These are phyloP conservation scores for Camellia sinensis DNA, from an alignment of 148 eudicot genomes.

Conservation along the genomic window DNA sequence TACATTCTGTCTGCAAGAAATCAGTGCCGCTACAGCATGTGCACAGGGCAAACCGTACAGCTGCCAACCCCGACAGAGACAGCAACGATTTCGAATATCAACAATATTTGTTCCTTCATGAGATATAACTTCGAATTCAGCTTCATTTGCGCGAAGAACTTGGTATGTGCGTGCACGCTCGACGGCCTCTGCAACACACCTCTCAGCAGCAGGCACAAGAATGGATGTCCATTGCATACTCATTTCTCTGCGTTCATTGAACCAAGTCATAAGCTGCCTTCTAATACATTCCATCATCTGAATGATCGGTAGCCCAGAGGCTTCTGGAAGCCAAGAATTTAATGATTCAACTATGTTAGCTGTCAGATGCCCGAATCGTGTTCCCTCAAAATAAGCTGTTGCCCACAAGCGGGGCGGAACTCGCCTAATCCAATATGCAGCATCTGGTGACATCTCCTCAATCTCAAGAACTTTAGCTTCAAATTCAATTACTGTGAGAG, in stretches of 20 bases:
- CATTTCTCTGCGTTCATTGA: conserved; percentile 50
- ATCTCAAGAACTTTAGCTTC: conserved; percentile 45
- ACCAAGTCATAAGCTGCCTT: conserved; percentile 65
- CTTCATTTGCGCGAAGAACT: conserved; percentile 58
- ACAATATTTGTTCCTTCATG: conserved; percentile 49
- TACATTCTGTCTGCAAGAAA: conserved; percentile 49
- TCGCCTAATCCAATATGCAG: conserved; percentile 46
- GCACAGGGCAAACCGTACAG: conserved; percentile 58
- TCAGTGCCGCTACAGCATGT: conserved; percentile 54
- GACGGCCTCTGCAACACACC: conserved; percentile 46
- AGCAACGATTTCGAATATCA: conserved; percentile 48
- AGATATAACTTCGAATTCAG: conserved; percentile 52
- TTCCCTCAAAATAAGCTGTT: conserved; percentile 55
- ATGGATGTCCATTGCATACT: conserved; percentile 52
- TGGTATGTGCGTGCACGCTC: conserved; percentile 47
- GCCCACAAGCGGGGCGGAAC: conserved; percentile 59
- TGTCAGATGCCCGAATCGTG: conserved; percentile 53
- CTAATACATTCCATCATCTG: conserved; percentile 55
- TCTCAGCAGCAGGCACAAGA: conserved; percentile 49
- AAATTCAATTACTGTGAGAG: conserved; percentile 39
- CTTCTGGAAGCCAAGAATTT: conserved; percentile 45
- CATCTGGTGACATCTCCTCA: conserved; percentile 44
- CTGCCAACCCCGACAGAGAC: conserved; percentile 53
- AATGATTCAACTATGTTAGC: conserved; percentile 42
- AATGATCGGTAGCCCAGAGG: conserved; percentile 49